Percentiles rank a stretch among this genome's conserved stretches.
Conservation (phyloP, 164 flowering plant genomes). For the grape (Vitis vinifera) region ASM3070453v1 NC_081812.1:17137501-17138000, state of each 20-base stretch:
- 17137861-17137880: constrained; percentile 70
- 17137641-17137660: constrained; percentile 74
- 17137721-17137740: constrained; percentile 40
- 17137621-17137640: constrained; percentile 47
- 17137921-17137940: constrained; percentile 10
- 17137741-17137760: constrained; percentile 54
- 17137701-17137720: constrained; percentile 59
- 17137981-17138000: constrained; percentile 48
- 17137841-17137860: constrained; percentile 58
- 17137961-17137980: constrained; percentile 8
- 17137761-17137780: constrained; percentile 79
- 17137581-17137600: constrained; percentile 49
- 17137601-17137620: constrained; percentile 47
- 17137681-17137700: constrained; percentile 46
- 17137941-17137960: constrained; percentile 3
- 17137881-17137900: constrained; percentile 79
- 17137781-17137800: constrained; percentile 63
- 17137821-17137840: constrained; percentile 58
- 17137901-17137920: constrained; percentile 38
- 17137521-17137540: constrained; percentile 60
- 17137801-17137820: constrained; percentile 54
- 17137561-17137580: constrained; percentile 62
- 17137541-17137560: constrained; percentile 64
- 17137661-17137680: constrained; percentile 53
- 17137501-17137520: constrained; percentile 58